Percentiles rank a stretch among this genome's conserved stretches.
These are phyloP conservation scores for Marchantia polymorpha DNA, from an alignment of 225 moss, liverwort and hornwort genomes.

Conservation along the genomic window DNA sequence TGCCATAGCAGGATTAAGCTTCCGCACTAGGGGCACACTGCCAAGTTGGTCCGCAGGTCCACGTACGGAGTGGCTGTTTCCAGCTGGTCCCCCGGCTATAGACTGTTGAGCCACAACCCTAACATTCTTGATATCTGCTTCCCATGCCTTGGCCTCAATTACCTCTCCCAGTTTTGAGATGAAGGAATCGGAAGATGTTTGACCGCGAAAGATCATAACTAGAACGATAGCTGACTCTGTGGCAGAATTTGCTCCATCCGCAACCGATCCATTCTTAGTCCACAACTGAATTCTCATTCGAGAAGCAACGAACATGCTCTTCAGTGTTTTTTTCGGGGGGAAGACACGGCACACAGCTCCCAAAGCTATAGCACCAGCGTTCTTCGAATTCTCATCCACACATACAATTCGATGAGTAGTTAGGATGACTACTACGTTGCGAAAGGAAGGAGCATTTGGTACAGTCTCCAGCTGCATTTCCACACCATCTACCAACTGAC, in stretches of 20 bases:
- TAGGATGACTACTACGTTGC: constrained; percentile 49
- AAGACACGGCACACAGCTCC: constrained; percentile 66
- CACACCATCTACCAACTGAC: constrained; percentile 65
- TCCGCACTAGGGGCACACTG: constrained; percentile 43
- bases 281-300: constrained; percentile 80
- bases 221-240: constrained; percentile 50
- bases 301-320: constrained; percentile 74
- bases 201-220: constrained; percentile 65
- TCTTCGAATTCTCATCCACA: constrained; percentile 62
- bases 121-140: constrained; percentile 42
- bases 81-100: constrained; percentile 33
- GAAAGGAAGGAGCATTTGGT: constrained; percentile 24
- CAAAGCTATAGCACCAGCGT: constrained; percentile 67
- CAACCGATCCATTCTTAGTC: constrained; percentile 60
- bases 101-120: constrained; percentile 29
- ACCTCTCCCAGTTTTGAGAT: constrained; percentile 65
- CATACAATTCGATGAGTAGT: constrained; percentile 83
- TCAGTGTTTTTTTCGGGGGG: constrained; percentile 69
- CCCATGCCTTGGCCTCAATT: constrained; percentile 74
- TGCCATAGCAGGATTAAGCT: constrained; percentile 95
- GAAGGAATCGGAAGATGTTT: constrained; percentile 58
- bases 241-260: constrained; percentile 38
- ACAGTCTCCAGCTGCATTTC: constrained; percentile 67
- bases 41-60: constrained; percentile 17
- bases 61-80: constrained; percentile 42